Base-by-base conservation (phyloP, 2,329 filamentous ascomycete genomes). In the Pleoardoris graminearum region DNA sequence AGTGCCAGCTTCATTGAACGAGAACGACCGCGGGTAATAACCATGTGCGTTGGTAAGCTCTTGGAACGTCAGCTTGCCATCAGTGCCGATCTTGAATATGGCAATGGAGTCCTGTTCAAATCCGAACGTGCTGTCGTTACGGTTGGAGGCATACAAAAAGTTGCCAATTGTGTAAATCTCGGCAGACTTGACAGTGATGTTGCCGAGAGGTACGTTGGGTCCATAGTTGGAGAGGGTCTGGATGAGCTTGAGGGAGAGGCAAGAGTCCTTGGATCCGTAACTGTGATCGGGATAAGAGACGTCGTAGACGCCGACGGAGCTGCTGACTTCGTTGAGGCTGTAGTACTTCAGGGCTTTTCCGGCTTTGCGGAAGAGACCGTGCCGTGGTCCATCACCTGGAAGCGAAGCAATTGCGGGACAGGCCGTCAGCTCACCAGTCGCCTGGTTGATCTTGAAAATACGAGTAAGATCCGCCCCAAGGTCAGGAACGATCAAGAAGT, bases 381-480 rank as follows among this genome's bases (percentile, higher is more conserved):
- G 82, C 25, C 82, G 76, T 0, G 82, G 82, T 0, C 82, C 82
- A 33, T 79, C 77, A 7, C 81, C 81, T 0, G 76, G 62, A 2
- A 67, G 71, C 0, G 78, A 70, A 23, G 69, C 60, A n/a, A 73
- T 77, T 1, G 76, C 65, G 5, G 75, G 63, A 54, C 79, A 82
- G 11, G 76, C 71, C 1, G 76, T 77, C 16, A 84, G 74, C 35
- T 66, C 62, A 7, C 81, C 80, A 0, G 73, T 77, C 3, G 48
- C 53, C 19, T 74, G 58, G 57, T 80, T 72, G 60, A 84, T 79
- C 63, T 71, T 72, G 71, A 81, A 82, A 59, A 84, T 76, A 51
- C 80, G 81, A 48, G 83, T 72, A 19, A 80, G 62, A 59, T 85
- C 82, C 4, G 80, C 79, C 29, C 82, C 82, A 2, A 84, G 75